These are phyloP conservation scores for Blastocystis sp. DNA, from an alignment of 352 stramenopile genomes.

Conservation along the genomic window DNA sequence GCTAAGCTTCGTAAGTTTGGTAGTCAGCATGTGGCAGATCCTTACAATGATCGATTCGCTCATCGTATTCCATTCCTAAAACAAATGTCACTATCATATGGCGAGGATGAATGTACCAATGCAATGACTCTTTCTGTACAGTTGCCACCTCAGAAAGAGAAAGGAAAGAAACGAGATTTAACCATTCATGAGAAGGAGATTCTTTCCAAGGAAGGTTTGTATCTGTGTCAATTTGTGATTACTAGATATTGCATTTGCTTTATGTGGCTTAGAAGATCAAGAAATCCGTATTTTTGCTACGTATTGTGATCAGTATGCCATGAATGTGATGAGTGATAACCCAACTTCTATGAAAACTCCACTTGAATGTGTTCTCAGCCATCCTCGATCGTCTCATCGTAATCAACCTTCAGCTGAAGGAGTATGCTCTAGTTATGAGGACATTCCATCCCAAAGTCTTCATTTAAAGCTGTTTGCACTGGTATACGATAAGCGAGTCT, in stretches of 20 bases:
- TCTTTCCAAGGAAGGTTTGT: constrained; percentile 28
- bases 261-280: constrained; percentile 54
- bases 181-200: constrained; percentile 37
- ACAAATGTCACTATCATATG: constrained; percentile 45
- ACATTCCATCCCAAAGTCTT: constrained; percentile 1
- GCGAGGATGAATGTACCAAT: constrained; percentile 1
- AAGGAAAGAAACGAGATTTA: constrained; percentile 3
- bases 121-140: not conserved
- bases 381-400: not conserved
- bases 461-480: constrained; percentile 9
- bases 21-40: not conserved
- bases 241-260: constrained; percentile 50
- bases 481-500: constrained; percentile 37
- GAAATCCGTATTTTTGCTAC: constrained; percentile 12
- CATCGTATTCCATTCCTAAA: constrained; percentile 20
- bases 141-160: constrained; percentile 32
- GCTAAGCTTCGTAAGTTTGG: no score
- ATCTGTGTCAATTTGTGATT: not conserved
- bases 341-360: not conserved
- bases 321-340: not conserved
- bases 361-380: not conserved
- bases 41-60: constrained; percentile 4
- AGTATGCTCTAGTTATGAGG: not conserved
- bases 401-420: not conserved
- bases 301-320: not conserved